Evolutionary conservation across 495 filamentous ascomycete genomes (phyloP), one percentile per base, ranked within the genome.

Genomic region (Podospora anserina): DNA sequence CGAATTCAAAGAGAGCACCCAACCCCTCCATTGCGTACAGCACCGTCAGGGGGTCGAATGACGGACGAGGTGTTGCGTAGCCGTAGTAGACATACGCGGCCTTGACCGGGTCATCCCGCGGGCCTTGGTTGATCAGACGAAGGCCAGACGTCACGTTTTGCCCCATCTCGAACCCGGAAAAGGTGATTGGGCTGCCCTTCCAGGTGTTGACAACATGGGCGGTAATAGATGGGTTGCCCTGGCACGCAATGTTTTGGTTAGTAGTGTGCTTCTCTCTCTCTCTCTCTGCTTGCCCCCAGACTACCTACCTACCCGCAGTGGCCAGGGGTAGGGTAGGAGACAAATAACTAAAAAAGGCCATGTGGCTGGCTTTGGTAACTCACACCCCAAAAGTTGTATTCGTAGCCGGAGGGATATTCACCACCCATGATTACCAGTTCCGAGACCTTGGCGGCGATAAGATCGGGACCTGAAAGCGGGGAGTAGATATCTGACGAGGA

Each of bases 381-480:
- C 6, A 32, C 66, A 5, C 79, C 81, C 27, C 64, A 79, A 49
- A 84, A 83, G 65, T 84, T 84, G 70, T 75, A 84, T 27, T 80
- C 78, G 32, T 68, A 65, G 6, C 82, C 82, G 4, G 70, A 75
- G 2, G 83, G 81, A 53, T 84, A 84, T 11, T 20, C 67, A 3
- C 83, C 83, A 32, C 83, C 83, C 80, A 84, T 82, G 6, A 84
- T 54, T 0, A 83, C 78, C 2, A 85, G 73, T 66, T 85, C 79
- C 2, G 72, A 66, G 0, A 85, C 80, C 60, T 84, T 85, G 4
- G 61, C 66, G 0, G 73, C 67, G 18, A 84, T 65, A 16, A 85
- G 78, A 30, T 71, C 75, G 3, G 55, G 69, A 0, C 83, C 83
- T 1, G 66, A 34, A 0, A 83, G 72, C 2, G 69, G 18, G 1